These are phyloP conservation scores for Phialocephala sp. DNA, from an alignment of 2,329 filamentous ascomycete species.

Conservation along the genomic window DNA sequence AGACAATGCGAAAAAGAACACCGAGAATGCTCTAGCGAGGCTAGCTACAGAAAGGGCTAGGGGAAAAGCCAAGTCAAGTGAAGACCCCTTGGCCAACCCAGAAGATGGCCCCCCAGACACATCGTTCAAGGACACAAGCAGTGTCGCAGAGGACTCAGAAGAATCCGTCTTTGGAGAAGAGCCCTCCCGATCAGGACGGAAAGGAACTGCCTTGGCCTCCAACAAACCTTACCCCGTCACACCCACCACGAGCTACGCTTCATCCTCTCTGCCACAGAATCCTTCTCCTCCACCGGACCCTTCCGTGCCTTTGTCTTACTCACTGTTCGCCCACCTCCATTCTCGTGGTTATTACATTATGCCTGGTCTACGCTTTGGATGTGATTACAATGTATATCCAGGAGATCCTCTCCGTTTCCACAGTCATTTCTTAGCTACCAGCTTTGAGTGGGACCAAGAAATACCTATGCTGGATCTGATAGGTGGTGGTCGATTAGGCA, in stretches of 20 bases:
- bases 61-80: constrained; percentile 15
- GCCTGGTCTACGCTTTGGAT: constrained; percentile 92
- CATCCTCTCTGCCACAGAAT: constrained; percentile 41
- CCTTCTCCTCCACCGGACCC: constrained; percentile 42
- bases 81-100: not conserved
- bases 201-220: constrained; percentile 32
- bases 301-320: constrained; percentile 61
- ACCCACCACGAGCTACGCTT: constrained; percentile 51
- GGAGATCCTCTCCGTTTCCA: constrained; percentile 95
- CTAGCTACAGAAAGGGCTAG: constrained; percentile 35
- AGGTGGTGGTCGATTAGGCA: constrained; percentile 84
- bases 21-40: constrained; percentile 37
- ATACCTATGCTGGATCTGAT: constrained; percentile 86
- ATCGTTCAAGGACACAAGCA: constrained; percentile 12
- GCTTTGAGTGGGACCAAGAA: constrained; percentile 85
- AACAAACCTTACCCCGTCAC: constrained; percentile 45
- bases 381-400: constrained; percentile 92
- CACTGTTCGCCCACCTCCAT: constrained; percentile 83
- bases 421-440: constrained; percentile 89
- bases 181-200: constrained; percentile 44
- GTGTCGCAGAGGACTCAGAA: constrained; percentile 19
- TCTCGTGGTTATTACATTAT: constrained; percentile 82
- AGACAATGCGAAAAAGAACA: constrained; percentile 32
- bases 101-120: constrained; percentile 18
- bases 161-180: constrained; percentile 34